A percentile compares a stretch with the other conserved stretches of the same genome.
These are phyloP conservation scores for Parmales sp. DNA, from an alignment of 108 stramenopile genomes.

Conservation along the genomic window DNA sequence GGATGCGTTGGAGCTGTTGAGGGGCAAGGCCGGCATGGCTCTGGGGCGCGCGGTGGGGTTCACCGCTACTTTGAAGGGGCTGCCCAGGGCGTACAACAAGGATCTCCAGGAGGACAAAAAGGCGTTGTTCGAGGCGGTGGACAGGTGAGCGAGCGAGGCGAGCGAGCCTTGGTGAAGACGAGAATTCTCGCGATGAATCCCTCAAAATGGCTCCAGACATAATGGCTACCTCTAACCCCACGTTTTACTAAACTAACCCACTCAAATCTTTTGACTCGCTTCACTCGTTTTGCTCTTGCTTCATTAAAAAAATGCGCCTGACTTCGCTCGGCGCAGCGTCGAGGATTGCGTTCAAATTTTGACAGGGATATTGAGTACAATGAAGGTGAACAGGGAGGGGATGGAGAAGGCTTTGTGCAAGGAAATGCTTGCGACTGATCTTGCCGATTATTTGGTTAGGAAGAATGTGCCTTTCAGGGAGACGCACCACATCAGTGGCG, in stretches of 20 bases:
- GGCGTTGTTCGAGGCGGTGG: constrained; percentile 85
- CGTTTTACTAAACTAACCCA: too few relatives aligned
- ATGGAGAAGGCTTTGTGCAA: constrained; percentile 77
- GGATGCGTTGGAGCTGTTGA: constrained; percentile 92
- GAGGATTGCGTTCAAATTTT: constrained; percentile 91
- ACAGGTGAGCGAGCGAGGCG: too few relatives aligned
- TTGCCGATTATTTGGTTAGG: constrained; percentile 97
- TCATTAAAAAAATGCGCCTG: too few relatives aligned
- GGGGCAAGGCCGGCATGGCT: constrained; percentile 94
- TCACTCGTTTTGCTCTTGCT: too few relatives aligned
- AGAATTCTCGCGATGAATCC: too few relatives aligned
- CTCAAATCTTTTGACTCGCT: too few relatives aligned
- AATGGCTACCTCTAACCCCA: too few relatives aligned
- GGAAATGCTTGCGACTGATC: constrained; percentile 98
- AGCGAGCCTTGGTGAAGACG: too few relatives aligned
- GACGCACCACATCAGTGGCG: constrained; percentile 96
- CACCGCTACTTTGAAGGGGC: constrained; percentile 86
- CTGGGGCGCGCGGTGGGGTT: constrained; percentile 81
- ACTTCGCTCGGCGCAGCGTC: too few relatives aligned
- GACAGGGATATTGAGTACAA: constrained; percentile 87
- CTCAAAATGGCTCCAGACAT: too few relatives aligned
- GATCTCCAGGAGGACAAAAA: constrained; percentile 99
- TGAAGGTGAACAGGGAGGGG: constrained; percentile 79
- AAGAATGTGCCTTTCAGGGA: constrained; percentile 98
- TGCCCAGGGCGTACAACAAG: constrained; percentile 98